phyloP scores from a whole-genome alignment of 805 yeast genomes.

The Zygoascus tannicola region DNA sequence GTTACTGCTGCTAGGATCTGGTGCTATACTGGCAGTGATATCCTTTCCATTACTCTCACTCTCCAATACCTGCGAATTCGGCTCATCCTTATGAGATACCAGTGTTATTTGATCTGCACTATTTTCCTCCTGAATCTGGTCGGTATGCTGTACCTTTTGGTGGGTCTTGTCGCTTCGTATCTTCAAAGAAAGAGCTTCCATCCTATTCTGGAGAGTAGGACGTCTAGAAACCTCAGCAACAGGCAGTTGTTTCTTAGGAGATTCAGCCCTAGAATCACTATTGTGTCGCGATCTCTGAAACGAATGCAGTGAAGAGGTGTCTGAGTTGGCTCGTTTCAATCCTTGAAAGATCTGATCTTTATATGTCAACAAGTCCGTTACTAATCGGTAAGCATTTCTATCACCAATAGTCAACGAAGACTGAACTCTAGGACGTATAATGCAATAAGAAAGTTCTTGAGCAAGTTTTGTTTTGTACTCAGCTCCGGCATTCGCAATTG shows the following conservation, averaged over 20 bases:
- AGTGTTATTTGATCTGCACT: too few species aligned
- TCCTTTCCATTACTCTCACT: too few species aligned
- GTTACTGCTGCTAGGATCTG: too few species aligned
- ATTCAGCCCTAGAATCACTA: neutral
- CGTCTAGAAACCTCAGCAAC: constrained; percentile 6
- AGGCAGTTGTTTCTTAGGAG: neutral
- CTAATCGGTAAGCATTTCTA: constrained; percentile 47
- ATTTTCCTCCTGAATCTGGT: too few species aligned
- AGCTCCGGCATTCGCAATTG: constrained; percentile 34
- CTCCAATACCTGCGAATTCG: too few species aligned
- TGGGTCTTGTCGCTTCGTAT: constrained; percentile 9
- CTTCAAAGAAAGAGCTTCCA: constrained; percentile 17
- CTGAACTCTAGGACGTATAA: constrained; percentile 45
- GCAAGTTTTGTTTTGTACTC: constrained; percentile 36
- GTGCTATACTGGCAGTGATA: too few species aligned
- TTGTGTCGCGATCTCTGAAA: neutral
- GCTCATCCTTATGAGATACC: too few species aligned
- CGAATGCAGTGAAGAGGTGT: constrained; percentile 1
- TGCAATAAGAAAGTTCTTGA: constrained; percentile 55
- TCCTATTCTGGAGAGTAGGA: constrained; percentile 15
- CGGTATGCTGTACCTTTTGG: too few species aligned
- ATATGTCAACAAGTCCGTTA: constrained; percentile 51
- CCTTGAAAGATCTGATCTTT: constrained; percentile 59
- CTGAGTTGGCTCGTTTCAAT: constrained; percentile 34
- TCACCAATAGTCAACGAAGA: constrained; percentile 44